Evolutionary conservation across 2,329 filamentous ascomycete genomes (phyloP).

Genomic region (Alternaria triticimaculans): DNA sequence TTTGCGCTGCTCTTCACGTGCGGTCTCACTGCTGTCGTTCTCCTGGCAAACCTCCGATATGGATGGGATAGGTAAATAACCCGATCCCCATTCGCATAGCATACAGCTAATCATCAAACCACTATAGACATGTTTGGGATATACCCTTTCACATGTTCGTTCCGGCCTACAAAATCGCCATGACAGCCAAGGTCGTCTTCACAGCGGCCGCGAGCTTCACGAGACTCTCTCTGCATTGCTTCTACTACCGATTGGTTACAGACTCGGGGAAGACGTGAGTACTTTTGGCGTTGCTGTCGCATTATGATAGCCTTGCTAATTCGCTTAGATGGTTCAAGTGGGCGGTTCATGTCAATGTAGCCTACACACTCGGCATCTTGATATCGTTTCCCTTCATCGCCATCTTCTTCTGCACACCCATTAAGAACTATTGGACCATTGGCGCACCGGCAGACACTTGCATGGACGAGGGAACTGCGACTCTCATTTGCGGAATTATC

Average conservation of each 20-base stretch:
- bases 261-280: conserved; percentile 44
- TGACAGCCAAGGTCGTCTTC: conserved; percentile 53
- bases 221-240: conserved; percentile 53
- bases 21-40: conserved; percentile 47
- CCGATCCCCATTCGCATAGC: rapidly evolving
- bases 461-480: conserved; percentile 51
- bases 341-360: conserved; percentile 49
- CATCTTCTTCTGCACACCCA: conserved; percentile 53
- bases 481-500: conserved; percentile 51
- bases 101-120: neutral
- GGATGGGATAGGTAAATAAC: conserved; percentile 43
- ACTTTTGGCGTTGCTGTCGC: neutral
- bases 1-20: conserved; percentile 50
- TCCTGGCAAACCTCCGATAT: conserved; percentile 51
- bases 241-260: conserved; percentile 55
- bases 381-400: conserved; percentile 45
- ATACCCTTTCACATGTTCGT: conserved; percentile 38
- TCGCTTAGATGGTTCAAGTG: conserved; percentile 44
- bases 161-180: conserved; percentile 46
- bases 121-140: conserved; percentile 52
- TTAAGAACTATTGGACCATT: conserved; percentile 53
- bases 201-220: conserved; percentile 53
- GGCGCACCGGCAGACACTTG: conserved; percentile 43
- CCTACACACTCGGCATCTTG: conserved; percentile 47
- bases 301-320: neutral